A percentile compares a stretch with the other conserved stretches of the same genome.
phyloP scores from a whole-genome alignment of 1,284 basidiomycete species.

The Ganoderma multipileum region DNA sequence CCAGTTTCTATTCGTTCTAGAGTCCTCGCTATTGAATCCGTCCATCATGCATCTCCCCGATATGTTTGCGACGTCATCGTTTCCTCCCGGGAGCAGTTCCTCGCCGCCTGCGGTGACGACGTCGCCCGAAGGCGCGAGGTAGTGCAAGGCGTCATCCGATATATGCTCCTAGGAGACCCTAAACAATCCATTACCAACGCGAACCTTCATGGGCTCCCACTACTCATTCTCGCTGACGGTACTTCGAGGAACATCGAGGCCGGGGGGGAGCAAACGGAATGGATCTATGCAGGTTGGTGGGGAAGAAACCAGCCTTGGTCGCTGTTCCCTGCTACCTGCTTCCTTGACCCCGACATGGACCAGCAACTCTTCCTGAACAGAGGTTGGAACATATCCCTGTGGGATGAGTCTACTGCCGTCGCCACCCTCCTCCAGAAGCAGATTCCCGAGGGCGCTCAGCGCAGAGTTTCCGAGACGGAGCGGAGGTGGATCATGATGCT shows the following conservation, averaged over 20 bases:
- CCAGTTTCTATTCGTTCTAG: slow-evolving; percentile 1
- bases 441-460: neutral
- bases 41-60: neutral
- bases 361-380: neutral
- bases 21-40: neutral
- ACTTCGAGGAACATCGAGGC: slow-evolving; percentile 30
- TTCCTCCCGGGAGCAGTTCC: neutral
- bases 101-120: neutral
- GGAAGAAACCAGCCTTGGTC: slow-evolving; percentile 19
- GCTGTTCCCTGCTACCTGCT: slow-evolving; percentile 33
- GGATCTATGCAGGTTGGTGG: slow-evolving; percentile 25
- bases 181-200: neutral
- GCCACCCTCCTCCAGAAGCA: neutral
- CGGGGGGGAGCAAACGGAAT: neutral
- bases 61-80: neutral
- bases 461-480: neutral
- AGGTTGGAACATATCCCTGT: slow-evolving; percentile 8
- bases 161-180: neutral
- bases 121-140: neutral
- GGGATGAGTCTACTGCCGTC: neutral
- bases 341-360: slow-evolving; percentile 37
- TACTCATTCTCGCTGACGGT: slow-evolving; percentile 44
- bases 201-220: slow-evolving; percentile 35
- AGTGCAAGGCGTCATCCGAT: neutral
- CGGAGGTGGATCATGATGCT: neutral